A percentile compares a stretch with the other conserved stretches of the same genome.
phyloP scores from a whole-genome alignment of 148 eudicot genomes.

The Talinum fruticosum region DNA sequence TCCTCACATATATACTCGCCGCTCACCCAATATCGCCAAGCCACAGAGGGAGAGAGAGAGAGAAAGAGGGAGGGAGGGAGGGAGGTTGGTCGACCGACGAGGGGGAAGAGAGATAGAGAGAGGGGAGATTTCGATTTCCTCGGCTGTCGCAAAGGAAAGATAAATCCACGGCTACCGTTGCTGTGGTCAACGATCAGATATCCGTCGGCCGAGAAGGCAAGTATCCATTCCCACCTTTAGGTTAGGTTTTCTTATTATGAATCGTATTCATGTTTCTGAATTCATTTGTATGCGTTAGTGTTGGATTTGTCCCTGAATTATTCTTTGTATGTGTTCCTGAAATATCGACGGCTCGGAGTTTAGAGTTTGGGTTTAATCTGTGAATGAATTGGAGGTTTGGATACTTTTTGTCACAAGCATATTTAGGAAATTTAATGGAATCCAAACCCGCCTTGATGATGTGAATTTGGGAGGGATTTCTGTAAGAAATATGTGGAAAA shows the following conservation, averaged over 20 bases:
- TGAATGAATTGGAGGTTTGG: background rate
- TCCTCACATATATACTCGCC: background rate
- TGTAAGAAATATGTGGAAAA: background rate
- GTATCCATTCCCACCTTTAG: background rate
- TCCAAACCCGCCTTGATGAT: background rate
- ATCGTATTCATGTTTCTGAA: background rate
- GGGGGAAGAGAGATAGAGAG: background rate
- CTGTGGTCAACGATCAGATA: background rate
- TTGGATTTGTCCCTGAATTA: background rate
- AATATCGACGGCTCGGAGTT: background rate
- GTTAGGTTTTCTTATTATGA: background rate
- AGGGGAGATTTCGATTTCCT: background rate
- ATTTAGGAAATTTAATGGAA: background rate
- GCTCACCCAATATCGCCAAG: background rate
- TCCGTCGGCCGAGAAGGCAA: background rate
- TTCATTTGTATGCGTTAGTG: background rate
- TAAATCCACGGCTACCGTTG: background rate
- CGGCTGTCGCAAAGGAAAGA: background rate
- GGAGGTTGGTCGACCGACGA: background rate
- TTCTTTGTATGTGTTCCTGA: background rate
- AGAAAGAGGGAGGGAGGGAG: background rate
- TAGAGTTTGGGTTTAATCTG: background rate
- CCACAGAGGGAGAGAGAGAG: background rate
- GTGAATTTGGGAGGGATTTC: background rate
- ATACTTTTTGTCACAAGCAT: background rate